These are phyloP conservation scores for Pinus tabuliformis DNA, from an alignment of 75 land plant species.

Conservation along the genomic window DNA sequence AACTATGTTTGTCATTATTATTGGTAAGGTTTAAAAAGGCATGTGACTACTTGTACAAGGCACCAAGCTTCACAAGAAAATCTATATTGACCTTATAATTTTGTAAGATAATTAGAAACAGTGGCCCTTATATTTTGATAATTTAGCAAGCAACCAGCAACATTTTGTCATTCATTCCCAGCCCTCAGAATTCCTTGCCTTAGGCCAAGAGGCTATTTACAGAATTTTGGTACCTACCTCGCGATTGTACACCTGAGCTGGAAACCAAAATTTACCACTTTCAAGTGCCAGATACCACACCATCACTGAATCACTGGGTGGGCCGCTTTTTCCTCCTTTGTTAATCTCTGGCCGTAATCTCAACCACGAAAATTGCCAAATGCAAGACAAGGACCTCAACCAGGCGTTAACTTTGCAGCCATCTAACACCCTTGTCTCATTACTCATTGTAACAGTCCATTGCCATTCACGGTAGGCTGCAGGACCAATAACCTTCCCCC, in stretches of 20 bases:
- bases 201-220: background rate
- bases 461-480: constrained; percentile 78
- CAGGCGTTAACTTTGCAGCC: constrained; percentile 19
- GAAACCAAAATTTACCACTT: constrained; percentile 86
- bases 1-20: background rate
- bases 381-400: constrained; percentile 28
- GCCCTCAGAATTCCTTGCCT: background rate
- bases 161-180: background rate
- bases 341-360: constrained; percentile 23
- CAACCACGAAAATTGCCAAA: constrained; percentile 56
- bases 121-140: background rate
- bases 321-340: constrained; percentile 9
- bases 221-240: constrained; percentile 50
- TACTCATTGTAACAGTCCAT: constrained; percentile 32
- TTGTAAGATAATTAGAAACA: background rate
- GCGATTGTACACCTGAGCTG: constrained; percentile 94
- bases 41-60: background rate
- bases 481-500: constrained; percentile 36
- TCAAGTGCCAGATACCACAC: constrained; percentile 83
- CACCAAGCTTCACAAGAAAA: background rate
- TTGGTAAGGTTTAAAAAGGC: background rate
- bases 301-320: constrained; percentile 66
- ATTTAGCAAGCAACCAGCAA: background rate
- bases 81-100: too few relatives aligned
- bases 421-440: constrained; percentile 15